Conservation (phyloP, 2,329 filamentous ascomycete species). For the Colletotrichum chrysophilum region DNA sequence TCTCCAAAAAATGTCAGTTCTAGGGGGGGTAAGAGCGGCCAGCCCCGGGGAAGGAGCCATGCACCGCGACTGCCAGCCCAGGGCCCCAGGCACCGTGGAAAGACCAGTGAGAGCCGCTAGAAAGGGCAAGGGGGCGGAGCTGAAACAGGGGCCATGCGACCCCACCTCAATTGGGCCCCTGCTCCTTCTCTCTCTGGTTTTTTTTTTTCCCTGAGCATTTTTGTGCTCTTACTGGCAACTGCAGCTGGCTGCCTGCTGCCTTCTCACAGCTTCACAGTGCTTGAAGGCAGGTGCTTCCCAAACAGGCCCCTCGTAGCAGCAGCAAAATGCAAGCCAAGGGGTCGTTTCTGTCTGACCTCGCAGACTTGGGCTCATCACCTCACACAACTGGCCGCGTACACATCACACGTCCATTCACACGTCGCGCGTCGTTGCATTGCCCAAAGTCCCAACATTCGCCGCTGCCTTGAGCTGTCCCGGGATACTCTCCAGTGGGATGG, state of each 20-base stretch:
- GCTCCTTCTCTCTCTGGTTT: neutral
- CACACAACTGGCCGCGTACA: neutral
- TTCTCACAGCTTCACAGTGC: neutral
- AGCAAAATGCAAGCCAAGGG: neutral
- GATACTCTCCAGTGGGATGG: neutral
- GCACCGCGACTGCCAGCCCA: neutral
- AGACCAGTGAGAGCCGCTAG: slow-evolving; percentile 4
- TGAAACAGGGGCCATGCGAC: slow-evolving; percentile 20
- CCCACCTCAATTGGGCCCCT: neutral
- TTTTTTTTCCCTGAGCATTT: neutral
- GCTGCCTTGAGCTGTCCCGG: neutral
- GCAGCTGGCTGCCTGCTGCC: neutral
- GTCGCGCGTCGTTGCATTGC: neutral
- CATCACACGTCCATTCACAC: neutral
- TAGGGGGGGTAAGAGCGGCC: neutral
- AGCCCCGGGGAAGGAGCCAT: slow-evolving; percentile 16
- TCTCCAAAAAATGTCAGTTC: neutral
- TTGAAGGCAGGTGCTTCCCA: neutral
- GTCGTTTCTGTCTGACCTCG: neutral
- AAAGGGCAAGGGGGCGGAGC: slow-evolving; percentile 1
- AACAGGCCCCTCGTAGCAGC: neutral
- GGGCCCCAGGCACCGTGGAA: neutral
- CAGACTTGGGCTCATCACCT: neutral
- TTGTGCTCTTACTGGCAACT: neutral
- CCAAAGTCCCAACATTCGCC: neutral